These are phyloP conservation scores for Isoetes taiwanensis DNA, from an alignment of 75 land plant species.

Conservation along the genomic window DNA sequence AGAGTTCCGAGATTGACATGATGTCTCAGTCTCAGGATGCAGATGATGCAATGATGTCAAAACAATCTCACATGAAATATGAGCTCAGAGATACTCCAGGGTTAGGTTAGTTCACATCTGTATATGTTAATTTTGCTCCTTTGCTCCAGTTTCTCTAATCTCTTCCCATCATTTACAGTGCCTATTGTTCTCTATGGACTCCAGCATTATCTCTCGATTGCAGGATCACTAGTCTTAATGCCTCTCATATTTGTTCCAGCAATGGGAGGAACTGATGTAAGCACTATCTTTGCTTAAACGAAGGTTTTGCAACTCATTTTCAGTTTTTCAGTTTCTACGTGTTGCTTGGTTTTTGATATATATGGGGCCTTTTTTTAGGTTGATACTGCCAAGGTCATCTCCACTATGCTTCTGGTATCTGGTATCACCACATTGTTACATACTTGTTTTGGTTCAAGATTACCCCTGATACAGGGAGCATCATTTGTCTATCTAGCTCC, in stretches of 20 bases:
- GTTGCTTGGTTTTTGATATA: no score
- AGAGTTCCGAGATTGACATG: conserved; percentile 30
- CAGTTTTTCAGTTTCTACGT: no score
- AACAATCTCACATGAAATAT: conserved; percentile 80
- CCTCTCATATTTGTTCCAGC: conserved; percentile 4
- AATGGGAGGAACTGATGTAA: conserved; percentile 3
- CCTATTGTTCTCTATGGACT: not conserved
- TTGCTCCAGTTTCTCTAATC: no score
- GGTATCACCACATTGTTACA: conserved; percentile 73
- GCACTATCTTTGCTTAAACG: no score
- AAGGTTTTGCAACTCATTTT: no score
- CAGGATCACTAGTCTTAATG: not conserved
- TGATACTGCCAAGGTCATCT: conserved; percentile 67
- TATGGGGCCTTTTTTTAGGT: conserved; percentile 46
- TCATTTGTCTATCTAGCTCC: conserved; percentile 89
- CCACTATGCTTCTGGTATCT: conserved; percentile 68
- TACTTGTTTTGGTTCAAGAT: conserved; percentile 60
- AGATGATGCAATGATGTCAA: conserved; percentile 35
- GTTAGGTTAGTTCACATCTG: conserved; percentile 41
- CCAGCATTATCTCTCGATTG: conserved; percentile 1
- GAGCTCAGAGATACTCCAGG: conserved; percentile 88
- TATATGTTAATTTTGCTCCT: not conserved
- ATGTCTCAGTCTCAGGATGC: conserved; percentile 35
- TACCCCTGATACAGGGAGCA: conserved; percentile 83
- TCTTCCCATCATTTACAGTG: not conserved